Evolutionary conservation across 805 yeast genomes (phyloP).

Genomic region (Candida nemodendra): DNA sequence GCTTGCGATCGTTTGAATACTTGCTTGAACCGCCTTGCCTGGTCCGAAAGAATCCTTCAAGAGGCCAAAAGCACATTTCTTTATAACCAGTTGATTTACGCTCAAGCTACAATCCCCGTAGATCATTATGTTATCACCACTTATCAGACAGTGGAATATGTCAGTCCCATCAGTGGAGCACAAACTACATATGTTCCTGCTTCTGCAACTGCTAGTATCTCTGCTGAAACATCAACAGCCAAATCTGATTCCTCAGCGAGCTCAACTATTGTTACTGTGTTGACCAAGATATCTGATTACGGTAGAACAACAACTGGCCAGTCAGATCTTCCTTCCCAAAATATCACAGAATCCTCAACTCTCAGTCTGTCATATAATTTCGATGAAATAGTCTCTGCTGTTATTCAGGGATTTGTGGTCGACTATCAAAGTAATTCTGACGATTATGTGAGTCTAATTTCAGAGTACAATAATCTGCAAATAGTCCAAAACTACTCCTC

Average conservation of each 20-base stretch:
- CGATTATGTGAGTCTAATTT: conserved; percentile 8
- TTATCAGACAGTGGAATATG: conserved; percentile 9
- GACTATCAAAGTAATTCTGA: conserved; percentile 8
- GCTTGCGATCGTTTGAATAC: conserved; percentile 7
- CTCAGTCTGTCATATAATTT: conserved; percentile 5
- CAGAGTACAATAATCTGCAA: conserved; percentile 3
- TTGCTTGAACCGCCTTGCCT: conserved; percentile 5
- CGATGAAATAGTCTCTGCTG: conserved; percentile 8
- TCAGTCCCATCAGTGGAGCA: conserved; percentile 1
- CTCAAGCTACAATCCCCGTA: conserved; percentile 1
- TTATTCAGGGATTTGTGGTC: conserved; percentile 11
- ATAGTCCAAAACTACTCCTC: conserved; percentile 11
- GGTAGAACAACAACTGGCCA: conserved; percentile 4
- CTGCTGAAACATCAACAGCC: too few species aligned
- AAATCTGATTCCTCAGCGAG: too few species aligned
- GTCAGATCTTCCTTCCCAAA: conserved; percentile 2
- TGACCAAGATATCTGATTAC: conserved; percentile 4
- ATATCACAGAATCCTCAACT: conserved; percentile 1
- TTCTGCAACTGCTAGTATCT: neutral
- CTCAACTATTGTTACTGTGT: conserved; percentile 4
- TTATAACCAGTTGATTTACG: conserved; percentile 4
- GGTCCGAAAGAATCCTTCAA: conserved; percentile 8
- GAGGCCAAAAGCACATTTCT: conserved; percentile 10
- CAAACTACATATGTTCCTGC: too few species aligned
- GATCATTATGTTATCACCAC: conserved; percentile 6